Percentiles rank a stretch among this genome's conserved stretches.
These are phyloP conservation scores for Melaleuca quinquenervia DNA, from an alignment of 345 rosid species.

Conservation along the genomic window DNA sequence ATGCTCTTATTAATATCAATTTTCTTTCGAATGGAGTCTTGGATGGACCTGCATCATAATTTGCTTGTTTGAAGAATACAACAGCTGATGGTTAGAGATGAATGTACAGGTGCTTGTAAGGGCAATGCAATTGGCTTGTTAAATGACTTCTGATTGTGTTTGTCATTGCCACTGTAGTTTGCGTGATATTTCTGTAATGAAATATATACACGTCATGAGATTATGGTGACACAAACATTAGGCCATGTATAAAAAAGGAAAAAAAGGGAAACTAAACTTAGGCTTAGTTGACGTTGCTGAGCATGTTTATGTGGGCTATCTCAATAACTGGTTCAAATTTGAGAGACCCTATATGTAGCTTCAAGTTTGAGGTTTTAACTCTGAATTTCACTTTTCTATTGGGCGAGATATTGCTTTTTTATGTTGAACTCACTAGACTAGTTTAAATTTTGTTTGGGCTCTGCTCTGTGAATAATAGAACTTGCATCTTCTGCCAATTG, in stretches of 20 bases:
- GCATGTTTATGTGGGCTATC: neutral
- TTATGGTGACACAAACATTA: neutral
- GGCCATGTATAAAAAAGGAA: neutral
- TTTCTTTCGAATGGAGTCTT: neutral
- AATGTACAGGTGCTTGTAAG: neutral
- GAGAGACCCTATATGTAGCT: neutral
- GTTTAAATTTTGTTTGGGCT: neutral
- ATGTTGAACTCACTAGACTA: neutral
- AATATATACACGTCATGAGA: neutral
- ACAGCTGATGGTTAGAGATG: neutral
- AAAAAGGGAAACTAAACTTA: neutral
- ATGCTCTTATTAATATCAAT: neutral
- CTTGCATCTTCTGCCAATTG: neutral
- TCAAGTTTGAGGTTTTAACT: neutral
- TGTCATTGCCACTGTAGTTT: neutral
- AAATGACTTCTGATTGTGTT: neutral
- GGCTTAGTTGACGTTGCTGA: neutral
- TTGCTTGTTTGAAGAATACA: neutral
- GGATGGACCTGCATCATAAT: neutral
- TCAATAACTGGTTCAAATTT: neutral
- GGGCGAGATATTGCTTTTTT: neutral
- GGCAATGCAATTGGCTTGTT: neutral
- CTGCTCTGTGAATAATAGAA: neutral
- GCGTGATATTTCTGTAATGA: neutral
- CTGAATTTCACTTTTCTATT: neutral